Conservation (phyloP, 139 green algal genomes). For the Desmodesmus armatus region DNA sequence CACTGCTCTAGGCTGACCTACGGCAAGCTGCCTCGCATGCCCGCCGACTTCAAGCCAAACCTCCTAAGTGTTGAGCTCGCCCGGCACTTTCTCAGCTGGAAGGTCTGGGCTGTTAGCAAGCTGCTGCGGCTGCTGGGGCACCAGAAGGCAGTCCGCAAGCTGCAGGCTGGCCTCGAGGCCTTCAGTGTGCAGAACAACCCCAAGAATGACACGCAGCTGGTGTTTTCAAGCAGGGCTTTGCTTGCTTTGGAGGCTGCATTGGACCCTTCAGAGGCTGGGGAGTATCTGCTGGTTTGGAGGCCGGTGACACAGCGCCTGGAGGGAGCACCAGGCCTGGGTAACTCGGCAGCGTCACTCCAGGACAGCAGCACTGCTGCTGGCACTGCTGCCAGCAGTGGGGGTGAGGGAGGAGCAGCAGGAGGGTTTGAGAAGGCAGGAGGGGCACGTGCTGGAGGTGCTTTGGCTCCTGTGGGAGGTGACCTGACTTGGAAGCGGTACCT, state of each 20-base stretch:
- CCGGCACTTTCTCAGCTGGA: slow-evolving; percentile 16
- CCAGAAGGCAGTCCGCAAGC: slow-evolving; percentile 25
- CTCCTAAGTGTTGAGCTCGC: slow-evolving; percentile 17
- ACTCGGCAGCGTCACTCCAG: too few relatives aligned
- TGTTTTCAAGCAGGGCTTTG: slow-evolving; percentile 30
- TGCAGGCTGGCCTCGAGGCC: slow-evolving; percentile 23
- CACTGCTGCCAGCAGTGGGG: too few relatives aligned
- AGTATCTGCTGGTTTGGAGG: slow-evolving; percentile 46
- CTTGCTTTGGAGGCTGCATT: slow-evolving; percentile 32
- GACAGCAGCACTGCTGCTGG: too few relatives aligned
- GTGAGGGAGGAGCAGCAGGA: not conserved
- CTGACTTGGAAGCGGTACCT: slow-evolving; percentile 37
- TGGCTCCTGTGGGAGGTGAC: slow-evolving; percentile 8
- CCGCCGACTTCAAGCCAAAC: not conserved
- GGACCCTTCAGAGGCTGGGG: slow-evolving; percentile 13
- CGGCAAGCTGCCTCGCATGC: not conserved
- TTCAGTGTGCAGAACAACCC: slow-evolving; percentile 48
- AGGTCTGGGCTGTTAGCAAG: slow-evolving; percentile 23
- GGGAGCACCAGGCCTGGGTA: too few relatives aligned
- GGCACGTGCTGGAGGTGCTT: not conserved
- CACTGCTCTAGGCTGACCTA: slow-evolving; percentile 25
- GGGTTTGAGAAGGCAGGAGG: not conserved
- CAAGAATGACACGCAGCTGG: slow-evolving; percentile 37
- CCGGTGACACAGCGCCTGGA: not conserved
- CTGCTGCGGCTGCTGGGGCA: not conserved